Percentiles rank a stretch among this genome's conserved stretches.
Evolutionary conservation across 345 rosid genomes (phyloP).

Genomic region (Salix brachista): DNA sequence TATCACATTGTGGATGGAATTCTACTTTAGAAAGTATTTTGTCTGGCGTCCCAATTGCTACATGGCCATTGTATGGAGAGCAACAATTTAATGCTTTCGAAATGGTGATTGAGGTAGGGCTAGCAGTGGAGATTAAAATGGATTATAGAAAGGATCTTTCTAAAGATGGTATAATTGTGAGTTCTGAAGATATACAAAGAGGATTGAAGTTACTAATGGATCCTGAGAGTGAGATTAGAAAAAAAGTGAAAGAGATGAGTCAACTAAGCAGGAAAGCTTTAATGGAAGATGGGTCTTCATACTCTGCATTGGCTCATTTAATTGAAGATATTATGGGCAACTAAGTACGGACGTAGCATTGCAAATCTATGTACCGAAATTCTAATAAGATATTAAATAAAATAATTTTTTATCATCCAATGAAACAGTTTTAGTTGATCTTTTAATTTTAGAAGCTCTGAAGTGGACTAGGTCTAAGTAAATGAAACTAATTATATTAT

Average conservation of each 20-base stretch:
- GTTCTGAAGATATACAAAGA: neutral
- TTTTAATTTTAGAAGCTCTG: no score
- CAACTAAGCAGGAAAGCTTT: neutral
- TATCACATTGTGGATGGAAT: slow-evolving; percentile 14
- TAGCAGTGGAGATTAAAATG: neutral
- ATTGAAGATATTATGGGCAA: neutral
- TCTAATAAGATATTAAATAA: no score
- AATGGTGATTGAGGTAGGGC: neutral
- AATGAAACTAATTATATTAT: no score
- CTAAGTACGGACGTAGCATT: neutral
- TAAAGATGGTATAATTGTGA: neutral
- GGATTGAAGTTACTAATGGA: neutral
- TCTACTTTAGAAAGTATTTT: neutral
- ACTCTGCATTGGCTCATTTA: neutral
- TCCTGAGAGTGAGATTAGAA: neutral
- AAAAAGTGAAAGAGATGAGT: neutral
- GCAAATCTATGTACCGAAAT: neutral
- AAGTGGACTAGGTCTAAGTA: no score
- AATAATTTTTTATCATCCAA: no score
- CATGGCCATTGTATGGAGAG: slow-evolving; percentile 10
- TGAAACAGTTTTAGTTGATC: no score
- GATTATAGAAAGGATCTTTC: neutral
- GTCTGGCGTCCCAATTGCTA: slow-evolving; percentile 6
- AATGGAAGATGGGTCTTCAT: neutral
- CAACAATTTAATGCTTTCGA: slow-evolving; percentile 7